A percentile compares a stretch with the other conserved stretches of the same genome.
phyloP scores from a whole-genome alignment of 2,329 filamentous ascomycete genomes.

The Ceratocystis cubensis region DNA sequence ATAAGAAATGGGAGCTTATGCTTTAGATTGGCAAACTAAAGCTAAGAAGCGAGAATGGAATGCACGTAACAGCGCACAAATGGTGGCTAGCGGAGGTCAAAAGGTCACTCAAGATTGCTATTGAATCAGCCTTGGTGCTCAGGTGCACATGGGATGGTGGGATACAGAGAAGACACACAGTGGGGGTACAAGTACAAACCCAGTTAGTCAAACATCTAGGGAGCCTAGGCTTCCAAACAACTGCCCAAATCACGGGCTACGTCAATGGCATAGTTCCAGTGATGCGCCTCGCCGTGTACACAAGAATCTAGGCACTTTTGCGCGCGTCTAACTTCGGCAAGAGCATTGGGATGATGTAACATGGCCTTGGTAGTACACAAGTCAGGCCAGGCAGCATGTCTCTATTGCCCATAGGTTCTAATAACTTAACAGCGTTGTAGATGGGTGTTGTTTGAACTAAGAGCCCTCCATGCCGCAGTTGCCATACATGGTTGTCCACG shows the following conservation, averaged over 20 bases:
- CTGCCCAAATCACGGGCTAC: neutral
- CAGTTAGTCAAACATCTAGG: neutral
- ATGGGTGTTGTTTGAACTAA: neutral
- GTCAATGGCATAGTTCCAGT: neutral
- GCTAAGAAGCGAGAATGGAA: neutral
- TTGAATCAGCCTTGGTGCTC: neutral
- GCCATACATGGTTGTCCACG: neutral
- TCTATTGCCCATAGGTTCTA: neutral
- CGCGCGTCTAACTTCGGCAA: neutral
- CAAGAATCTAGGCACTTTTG: constrained; percentile 2
- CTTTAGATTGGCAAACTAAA: neutral
- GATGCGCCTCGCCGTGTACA: neutral
- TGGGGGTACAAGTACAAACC: neutral
- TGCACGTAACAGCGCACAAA: neutral
- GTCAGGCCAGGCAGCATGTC: neutral
- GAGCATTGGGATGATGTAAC: constrained; percentile 6
- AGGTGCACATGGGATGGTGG: neutral
- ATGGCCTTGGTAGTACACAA: neutral
- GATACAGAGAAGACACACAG: neutral
- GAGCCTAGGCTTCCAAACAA: neutral
- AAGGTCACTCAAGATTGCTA: neutral
- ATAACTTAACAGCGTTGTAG: no score
- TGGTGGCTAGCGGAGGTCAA: neutral
- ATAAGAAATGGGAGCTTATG: neutral
- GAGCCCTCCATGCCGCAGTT: neutral